Percentiles rank a stretch among this genome's conserved stretches.
phyloP scores from a whole-genome alignment of 352 stramenopile genomes.

The Phytophthora lateralis region DNA sequence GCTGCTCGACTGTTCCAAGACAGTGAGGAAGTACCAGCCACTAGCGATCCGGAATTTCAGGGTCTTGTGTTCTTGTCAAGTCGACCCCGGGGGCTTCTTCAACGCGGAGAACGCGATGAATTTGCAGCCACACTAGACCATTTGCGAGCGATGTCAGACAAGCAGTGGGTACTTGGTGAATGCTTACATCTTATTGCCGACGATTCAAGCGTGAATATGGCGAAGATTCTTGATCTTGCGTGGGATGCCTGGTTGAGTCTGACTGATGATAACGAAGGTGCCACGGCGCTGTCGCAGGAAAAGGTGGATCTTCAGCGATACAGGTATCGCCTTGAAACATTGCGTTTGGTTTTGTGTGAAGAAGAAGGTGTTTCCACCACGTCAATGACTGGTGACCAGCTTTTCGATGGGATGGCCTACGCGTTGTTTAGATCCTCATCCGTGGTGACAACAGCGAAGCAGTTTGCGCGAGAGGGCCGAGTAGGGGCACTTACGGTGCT shows the following conservation, averaged over 20 bases:
- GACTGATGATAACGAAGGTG: slow-evolving; percentile 7
- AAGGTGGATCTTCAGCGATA: slow-evolving; percentile 39
- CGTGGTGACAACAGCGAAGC: slow-evolving; percentile 43
- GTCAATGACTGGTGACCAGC: slow-evolving; percentile 30
- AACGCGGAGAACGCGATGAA: slow-evolving; percentile 20
- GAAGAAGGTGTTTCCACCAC: slow-evolving; percentile 28
- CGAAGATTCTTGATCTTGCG: slow-evolving; percentile 57
- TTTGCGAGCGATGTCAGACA: slow-evolving; percentile 48
- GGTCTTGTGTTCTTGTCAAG: slow-evolving; percentile 29
- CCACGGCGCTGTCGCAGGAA: slow-evolving; percentile 16
- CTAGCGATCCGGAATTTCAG: background rate
- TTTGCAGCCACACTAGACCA: slow-evolving; percentile 51
- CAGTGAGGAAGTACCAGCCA: background rate
- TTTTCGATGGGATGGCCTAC: slow-evolving; percentile 50
- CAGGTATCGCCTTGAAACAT: slow-evolving; percentile 55
- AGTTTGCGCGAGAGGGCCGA: slow-evolving; percentile 59
- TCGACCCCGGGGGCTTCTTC: slow-evolving; percentile 9
- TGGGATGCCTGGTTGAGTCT: slow-evolving; percentile 33
- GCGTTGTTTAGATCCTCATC: slow-evolving; percentile 33
- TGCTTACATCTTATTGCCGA: slow-evolving; percentile 44
- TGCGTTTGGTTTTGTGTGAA: slow-evolving; percentile 42
- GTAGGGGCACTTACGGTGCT: slow-evolving; percentile 49
- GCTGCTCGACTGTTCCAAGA: slow-evolving; percentile 11
- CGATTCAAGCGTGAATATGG: slow-evolving; percentile 60
- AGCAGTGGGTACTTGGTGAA: slow-evolving; percentile 54